These are phyloP conservation scores for Globisporangium nunn DNA, from an alignment of 352 stramenopile species.

Conservation along the genomic window DNA sequence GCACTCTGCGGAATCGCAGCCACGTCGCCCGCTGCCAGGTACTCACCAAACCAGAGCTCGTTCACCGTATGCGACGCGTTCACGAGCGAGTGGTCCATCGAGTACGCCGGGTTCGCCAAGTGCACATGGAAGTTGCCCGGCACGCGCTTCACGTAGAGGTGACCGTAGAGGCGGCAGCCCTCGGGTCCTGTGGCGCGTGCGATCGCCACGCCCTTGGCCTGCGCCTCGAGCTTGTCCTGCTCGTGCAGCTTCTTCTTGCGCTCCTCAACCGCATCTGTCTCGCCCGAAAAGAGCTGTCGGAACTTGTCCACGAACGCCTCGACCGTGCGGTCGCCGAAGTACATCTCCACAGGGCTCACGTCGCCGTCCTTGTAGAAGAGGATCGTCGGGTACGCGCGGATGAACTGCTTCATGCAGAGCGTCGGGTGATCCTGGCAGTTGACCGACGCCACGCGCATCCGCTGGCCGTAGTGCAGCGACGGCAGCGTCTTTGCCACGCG, in stretches of 20 bases:
- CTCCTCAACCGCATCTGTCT: slow-evolving; percentile 60
- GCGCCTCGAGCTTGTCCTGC: slow-evolving; percentile 87
- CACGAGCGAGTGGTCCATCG: slow-evolving; percentile 77
- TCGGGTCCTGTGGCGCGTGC: slow-evolving; percentile 56
- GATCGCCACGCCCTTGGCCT: slow-evolving; percentile 50
- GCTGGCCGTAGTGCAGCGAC: slow-evolving; percentile 77
- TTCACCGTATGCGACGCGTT: slow-evolving; percentile 96
- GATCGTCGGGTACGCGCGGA: slow-evolving; percentile 96
- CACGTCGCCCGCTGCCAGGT: slow-evolving; percentile 38
- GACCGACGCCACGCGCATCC: slow-evolving; percentile 80
- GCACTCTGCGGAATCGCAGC: slow-evolving; percentile 83
- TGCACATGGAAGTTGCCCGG: slow-evolving; percentile 98
- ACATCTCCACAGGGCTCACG: slow-evolving; percentile 90
- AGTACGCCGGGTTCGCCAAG: slow-evolving; percentile 93
- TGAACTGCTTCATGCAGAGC: slow-evolving; percentile 92
- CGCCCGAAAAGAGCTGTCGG: slow-evolving; percentile 78
- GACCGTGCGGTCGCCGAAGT: slow-evolving; percentile 93
- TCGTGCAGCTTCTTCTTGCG: slow-evolving; percentile 92
- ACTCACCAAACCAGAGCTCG: slow-evolving; percentile 94
- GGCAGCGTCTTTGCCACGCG: slow-evolving; percentile 89
- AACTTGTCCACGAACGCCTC: slow-evolving; percentile 89
- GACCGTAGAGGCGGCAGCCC: slow-evolving; percentile 69
- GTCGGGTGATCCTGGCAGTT: slow-evolving; percentile 92
- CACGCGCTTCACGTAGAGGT: slow-evolving; percentile 88
- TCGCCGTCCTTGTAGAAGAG: slow-evolving; percentile 94